Conservation (phyloP, 1,284 basidiomycete genomes). For the Cerrena zonata region DNA sequence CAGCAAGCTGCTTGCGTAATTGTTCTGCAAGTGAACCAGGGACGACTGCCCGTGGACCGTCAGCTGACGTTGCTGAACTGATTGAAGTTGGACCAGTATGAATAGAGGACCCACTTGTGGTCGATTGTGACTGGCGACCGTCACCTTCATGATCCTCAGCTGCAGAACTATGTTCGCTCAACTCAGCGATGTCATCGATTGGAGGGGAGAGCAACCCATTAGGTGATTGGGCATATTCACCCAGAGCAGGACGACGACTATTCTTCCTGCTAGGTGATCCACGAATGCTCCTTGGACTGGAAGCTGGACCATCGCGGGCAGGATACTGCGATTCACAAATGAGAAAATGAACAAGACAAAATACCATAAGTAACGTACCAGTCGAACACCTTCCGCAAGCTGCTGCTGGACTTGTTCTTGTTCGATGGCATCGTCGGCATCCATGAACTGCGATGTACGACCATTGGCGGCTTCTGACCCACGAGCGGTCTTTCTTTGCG, state of each 20-base stretch:
- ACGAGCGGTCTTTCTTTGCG: slow-evolving; percentile 27
- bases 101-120: slow-evolving; percentile 42
- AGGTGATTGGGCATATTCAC: slow-evolving; percentile 19
- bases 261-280: slow-evolving; percentile 53
- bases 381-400: slow-evolving; percentile 53
- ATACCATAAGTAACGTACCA: slow-evolving; percentile 15
- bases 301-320: slow-evolving; percentile 46
- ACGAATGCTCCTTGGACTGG: slow-evolving; percentile 61
- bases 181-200: slow-evolving; percentile 37
- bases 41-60: slow-evolving; percentile 30
- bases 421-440: slow-evolving; percentile 83
- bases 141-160: slow-evolving; percentile 46
- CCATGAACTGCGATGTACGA: slow-evolving; percentile 80
- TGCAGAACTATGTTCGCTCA: slow-evolving; percentile 31
- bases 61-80: slow-evolving; percentile 39
- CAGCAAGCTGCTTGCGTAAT: slow-evolving; percentile 49
- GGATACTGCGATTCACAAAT: slow-evolving; percentile 40
- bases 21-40: slow-evolving; percentile 55
- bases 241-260: slow-evolving; percentile 27
- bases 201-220: slow-evolving; percentile 40
- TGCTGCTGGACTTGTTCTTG: slow-evolving; percentile 81
- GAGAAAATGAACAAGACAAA: not conserved
- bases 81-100: slow-evolving; percentile 53
- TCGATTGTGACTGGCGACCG: slow-evolving; percentile 42
- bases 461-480: slow-evolving; percentile 45